phyloP scores from a whole-genome alignment of 441 rosid genomes.

The Adansonia grandidieri region DNA sequence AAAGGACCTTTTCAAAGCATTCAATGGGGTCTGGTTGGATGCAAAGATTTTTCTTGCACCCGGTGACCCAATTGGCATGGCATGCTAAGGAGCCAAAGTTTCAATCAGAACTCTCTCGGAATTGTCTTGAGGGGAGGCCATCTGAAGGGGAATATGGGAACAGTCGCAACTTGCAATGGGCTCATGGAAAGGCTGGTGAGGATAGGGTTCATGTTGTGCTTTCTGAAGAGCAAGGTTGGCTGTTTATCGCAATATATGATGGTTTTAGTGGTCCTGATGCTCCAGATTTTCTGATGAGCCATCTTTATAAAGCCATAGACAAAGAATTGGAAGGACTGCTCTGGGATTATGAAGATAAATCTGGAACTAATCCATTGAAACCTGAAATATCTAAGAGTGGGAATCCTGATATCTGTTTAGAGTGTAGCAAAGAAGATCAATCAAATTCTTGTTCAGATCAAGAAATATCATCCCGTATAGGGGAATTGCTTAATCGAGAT shows the following conservation, averaged over 20 bases:
- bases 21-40: slow-evolving; percentile 75
- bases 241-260: slow-evolving; percentile 90
- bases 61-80: slow-evolving; percentile 73
- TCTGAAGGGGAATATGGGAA: slow-evolving; percentile 60
- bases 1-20: slow-evolving; percentile 81
- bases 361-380: slow-evolving; percentile 45
- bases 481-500: slow-evolving; percentile 42
- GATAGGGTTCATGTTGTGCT: slow-evolving; percentile 95
- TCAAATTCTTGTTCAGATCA: slow-evolving; percentile 39
- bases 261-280: slow-evolving; percentile 99
- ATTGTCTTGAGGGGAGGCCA: slow-evolving; percentile 57
- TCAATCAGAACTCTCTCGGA: slow-evolving; percentile 58
- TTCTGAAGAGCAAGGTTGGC: slow-evolving; percentile 97
- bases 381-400: slow-evolving; percentile 36
- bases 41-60: slow-evolving; percentile 76
- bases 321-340: slow-evolving; percentile 89
- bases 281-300: slow-evolving; percentile 89
- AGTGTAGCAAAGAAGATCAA: slow-evolving; percentile 35
- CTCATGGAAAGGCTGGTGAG: slow-evolving; percentile 98
- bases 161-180: slow-evolving; percentile 88
- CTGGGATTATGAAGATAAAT: slow-evolving; percentile 78
- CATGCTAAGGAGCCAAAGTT: slow-evolving; percentile 69
- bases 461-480: slow-evolving; percentile 38
- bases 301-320: slow-evolving; percentile 86
- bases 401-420: slow-evolving; percentile 34